Evolutionary conservation across 768 basidiomycete species (phyloP).

Genomic region (Tulasnella sp.): DNA sequence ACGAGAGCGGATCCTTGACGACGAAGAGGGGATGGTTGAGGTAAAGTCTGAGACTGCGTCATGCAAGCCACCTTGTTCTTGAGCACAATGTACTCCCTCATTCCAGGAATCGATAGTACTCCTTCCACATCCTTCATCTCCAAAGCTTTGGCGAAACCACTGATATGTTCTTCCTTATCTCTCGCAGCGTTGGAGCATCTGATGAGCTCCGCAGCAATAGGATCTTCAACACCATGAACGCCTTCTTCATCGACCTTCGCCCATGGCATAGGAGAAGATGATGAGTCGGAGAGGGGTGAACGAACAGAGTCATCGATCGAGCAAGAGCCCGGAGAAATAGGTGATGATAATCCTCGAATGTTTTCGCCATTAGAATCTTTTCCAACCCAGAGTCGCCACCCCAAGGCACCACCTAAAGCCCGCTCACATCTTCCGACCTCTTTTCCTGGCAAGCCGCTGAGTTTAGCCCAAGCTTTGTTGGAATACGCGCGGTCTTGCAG

Average conservation of each 20-base stretch:
- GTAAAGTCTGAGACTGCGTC: too few species aligned
- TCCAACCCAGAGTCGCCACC: slow-evolving; percentile 90
- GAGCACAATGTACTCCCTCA: too few species aligned
- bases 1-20: too few species aligned
- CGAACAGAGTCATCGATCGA: too few species aligned
- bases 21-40: too few species aligned
- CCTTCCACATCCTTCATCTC: too few species aligned
- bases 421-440: slow-evolving; percentile 86
- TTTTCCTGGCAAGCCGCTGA: slow-evolving; percentile 71
- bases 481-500: slow-evolving; percentile 89
- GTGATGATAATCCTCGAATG: slow-evolving; percentile 2
- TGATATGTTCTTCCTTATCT: too few species aligned
- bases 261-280: too few species aligned
- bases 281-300: too few species aligned
- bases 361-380: slow-evolving; percentile 35
- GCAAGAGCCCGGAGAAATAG: not conserved
- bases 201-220: slow-evolving; percentile 2
- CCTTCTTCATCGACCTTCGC: slow-evolving; percentile 3
- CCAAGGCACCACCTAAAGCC: slow-evolving; percentile 70
- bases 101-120: too few species aligned
- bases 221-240: slow-evolving; percentile 10
- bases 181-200: slow-evolving; percentile 1
- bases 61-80: too few species aligned
- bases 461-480: slow-evolving; percentile 87
- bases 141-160: too few species aligned